These are phyloP conservation scores for Lunularia cruciata DNA, from an alignment of 225 moss, liverwort and hornwort species.

Conservation along the genomic window DNA sequence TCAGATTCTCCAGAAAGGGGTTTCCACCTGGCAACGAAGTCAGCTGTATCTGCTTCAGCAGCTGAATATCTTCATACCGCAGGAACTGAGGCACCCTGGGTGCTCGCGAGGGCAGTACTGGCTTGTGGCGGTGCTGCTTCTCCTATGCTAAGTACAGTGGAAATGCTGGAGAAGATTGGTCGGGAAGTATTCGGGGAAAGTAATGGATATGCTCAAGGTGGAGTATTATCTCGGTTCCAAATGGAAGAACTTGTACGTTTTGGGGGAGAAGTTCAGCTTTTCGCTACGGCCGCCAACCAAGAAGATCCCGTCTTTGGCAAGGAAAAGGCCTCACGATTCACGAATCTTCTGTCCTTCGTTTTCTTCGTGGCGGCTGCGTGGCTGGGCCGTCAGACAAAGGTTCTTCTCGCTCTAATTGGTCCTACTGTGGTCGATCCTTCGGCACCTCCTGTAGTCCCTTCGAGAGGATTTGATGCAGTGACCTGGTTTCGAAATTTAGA, in stretches of 20 bases:
- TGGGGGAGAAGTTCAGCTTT: constrained; percentile 74
- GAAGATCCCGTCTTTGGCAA: constrained; percentile 34
- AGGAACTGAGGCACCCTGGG: constrained; percentile 76
- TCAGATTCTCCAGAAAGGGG: constrained; percentile 40
- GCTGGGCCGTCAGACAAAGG: constrained; percentile 72
- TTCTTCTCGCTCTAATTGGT: constrained; percentile 69
- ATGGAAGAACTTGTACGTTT: constrained; percentile 79
- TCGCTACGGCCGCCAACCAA: constrained; percentile 56
- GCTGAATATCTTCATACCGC: constrained; percentile 54
- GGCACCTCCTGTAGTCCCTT: constrained; percentile 59
- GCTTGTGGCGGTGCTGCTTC: constrained; percentile 72
- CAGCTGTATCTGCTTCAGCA: constrained; percentile 50
- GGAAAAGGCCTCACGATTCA: constrained; percentile 51
- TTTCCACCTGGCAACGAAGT: constrained; percentile 55
- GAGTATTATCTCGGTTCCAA: constrained; percentile 57
- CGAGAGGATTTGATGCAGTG: constrained; percentile 49
- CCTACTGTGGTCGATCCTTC: constrained; percentile 74
- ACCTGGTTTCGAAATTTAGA: constrained; percentile 67
- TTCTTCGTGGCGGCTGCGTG: constrained; percentile 90
- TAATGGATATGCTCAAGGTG: constrained; percentile 5
- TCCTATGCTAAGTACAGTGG: constrained; percentile 24
- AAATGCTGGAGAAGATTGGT: constrained; percentile 6
- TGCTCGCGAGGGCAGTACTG: constrained; percentile 69
- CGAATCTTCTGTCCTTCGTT: constrained; percentile 69
- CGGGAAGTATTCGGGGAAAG: not conserved